Base-by-base conservation (phyloP, 495 filamentous ascomycete genomes). In the Tuber indicum region DNA sequence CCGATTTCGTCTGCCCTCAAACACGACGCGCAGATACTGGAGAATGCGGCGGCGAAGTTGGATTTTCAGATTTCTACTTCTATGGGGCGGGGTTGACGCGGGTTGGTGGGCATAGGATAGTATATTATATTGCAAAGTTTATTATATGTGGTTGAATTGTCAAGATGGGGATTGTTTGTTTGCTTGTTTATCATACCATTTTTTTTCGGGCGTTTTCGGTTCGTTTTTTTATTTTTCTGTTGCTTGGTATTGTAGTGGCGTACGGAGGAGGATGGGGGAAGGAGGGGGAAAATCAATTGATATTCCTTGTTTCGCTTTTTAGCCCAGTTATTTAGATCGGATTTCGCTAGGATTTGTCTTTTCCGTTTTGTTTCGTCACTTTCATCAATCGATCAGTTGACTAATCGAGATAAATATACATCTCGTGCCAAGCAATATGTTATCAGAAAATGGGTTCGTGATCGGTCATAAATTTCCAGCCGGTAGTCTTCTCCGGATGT, bases 1-100 rank as follows among this genome's bases (percentile, higher is more conserved):
- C 82, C 82, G 23, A 84, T 84, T 62, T 82, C 79, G 14, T 76
- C 82, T 42, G 79, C 82, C 49, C 75, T 84, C 43, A 75, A 66
- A 19, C 79, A 71, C 43, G 82, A 84, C 42, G 72, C 72, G 3
- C 74, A 76, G 46, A 84, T 84, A 70, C 71, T 84, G 17, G 82
- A 83, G 46, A 80, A 78, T 36, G 74, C 78, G 32, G 77, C 78
- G 52, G 69, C 71, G 32, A 83, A 83, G 52, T 69, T 78, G 8
- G 81, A 82, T 45, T 78, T 81, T 75, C 72, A 75, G 14, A 36
- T 66, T 36, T 66, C 58, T 32, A 16, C 58, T 36, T 36, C 32
- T 36, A 32, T 36, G 12, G 58, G 58, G 26, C 58, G 58, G 58
- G 2, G 26, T 66, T 66, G 58, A 66, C 3, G 14, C 4, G n/a